Conservation (phyloP, 208 protist species). For the Endotrypanum monterogeii region DNA sequence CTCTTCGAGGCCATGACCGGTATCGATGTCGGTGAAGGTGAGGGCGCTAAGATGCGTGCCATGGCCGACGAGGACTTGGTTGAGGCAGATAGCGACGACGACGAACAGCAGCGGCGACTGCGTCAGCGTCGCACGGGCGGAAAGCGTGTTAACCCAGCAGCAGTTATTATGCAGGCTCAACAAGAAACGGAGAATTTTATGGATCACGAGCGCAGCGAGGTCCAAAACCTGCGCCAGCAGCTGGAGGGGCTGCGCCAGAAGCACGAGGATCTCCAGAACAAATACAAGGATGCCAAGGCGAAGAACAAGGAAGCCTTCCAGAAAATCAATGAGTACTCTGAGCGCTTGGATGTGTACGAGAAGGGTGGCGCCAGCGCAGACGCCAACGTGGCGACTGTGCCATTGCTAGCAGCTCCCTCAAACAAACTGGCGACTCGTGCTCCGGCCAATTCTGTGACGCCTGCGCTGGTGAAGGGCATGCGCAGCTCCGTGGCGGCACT, state of each 20-base stretch:
- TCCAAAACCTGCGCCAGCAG: conserved; percentile 55
- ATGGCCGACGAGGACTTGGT: conserved; percentile 48
- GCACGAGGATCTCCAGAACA: conserved; percentile 88
- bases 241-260: conserved; percentile 80
- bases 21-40: conserved; percentile 79
- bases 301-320: conserved; percentile 84
- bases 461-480: conserved; percentile 48
- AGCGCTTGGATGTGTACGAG: conserved; percentile 62
- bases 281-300: conserved; percentile 92
- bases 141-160: conserved; percentile 37
- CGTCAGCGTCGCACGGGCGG: conserved; percentile 33
- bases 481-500: conserved; percentile 57
- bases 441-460: conserved; percentile 12
- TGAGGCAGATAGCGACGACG: conserved; percentile 79
- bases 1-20: conserved; percentile 90
- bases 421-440: not conserved
- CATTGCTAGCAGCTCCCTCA: conserved; percentile 25
- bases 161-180: conserved; percentile 70
- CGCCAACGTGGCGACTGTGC: conserved; percentile 23
- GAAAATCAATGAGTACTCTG: conserved; percentile 67
- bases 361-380: conserved; percentile 30
- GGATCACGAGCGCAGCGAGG: conserved; percentile 67
- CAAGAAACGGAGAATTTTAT: conserved; percentile 77
- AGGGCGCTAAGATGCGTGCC: conserved; percentile 58
- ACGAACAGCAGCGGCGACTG: conserved; percentile 58